phyloP scores from a whole-genome alignment of 352 stramenopile species.

The Phytophthora boehmeriae region DNA sequence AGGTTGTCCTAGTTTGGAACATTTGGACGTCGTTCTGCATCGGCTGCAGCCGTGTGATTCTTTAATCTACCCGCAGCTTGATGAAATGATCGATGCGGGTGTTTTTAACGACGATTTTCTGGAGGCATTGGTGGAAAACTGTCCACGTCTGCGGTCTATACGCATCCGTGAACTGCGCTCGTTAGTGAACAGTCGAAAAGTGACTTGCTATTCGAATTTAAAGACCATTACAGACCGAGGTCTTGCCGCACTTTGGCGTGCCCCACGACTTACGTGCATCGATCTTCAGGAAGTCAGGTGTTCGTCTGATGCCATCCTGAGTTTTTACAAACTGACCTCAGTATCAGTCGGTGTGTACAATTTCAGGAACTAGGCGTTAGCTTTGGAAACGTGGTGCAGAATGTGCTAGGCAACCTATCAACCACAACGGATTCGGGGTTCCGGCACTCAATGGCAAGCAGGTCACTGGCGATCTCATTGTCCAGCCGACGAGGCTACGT shows the following conservation, averaged over 20 bases:
- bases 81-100: slow-evolving; percentile 61
- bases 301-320: slow-evolving; percentile 30
- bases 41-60: slow-evolving; percentile 49
- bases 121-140: slow-evolving; percentile 25
- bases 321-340: slow-evolving; percentile 12
- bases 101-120: slow-evolving; percentile 59
- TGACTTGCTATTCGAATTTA: slow-evolving; percentile 17
- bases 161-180: slow-evolving; percentile 42
- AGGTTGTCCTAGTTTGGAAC: slow-evolving; percentile 35
- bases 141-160: slow-evolving; percentile 32
- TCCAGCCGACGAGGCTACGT: slow-evolving; percentile 47
- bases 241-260: slow-evolving; percentile 26
- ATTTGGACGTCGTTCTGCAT: slow-evolving; percentile 56
- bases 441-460: not conserved
- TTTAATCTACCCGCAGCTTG: slow-evolving; percentile 58
- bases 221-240: slow-evolving; percentile 46
- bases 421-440: not conserved
- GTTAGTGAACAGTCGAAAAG: slow-evolving; percentile 24
- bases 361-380: slow-evolving; percentile 44
- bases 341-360: slow-evolving; percentile 14
- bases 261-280: slow-evolving; percentile 26
- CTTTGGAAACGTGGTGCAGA: slow-evolving; percentile 47
- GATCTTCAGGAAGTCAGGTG: slow-evolving; percentile 50
- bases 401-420: slow-evolving; percentile 31
- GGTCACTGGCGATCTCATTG: slow-evolving; percentile 33